phyloP scores from a whole-genome alignment of 129 eudicot genomes.

The Flaveria ramosissima region DNA sequence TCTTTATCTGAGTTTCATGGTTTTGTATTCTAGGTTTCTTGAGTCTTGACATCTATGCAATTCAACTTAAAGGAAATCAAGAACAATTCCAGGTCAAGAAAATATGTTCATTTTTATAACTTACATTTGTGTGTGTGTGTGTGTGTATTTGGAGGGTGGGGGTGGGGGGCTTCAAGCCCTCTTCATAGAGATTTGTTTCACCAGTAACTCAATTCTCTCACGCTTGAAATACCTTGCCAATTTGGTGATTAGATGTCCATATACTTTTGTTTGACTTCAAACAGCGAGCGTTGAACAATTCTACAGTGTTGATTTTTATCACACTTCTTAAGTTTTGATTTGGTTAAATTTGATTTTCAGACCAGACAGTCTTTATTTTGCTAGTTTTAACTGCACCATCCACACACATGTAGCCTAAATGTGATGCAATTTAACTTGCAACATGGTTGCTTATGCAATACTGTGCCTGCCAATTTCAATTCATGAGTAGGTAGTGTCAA shows the following conservation, averaged over 20 bases:
- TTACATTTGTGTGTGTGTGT: too few relatives aligned
- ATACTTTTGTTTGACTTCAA: conserved; percentile 7
- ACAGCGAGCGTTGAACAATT: background rate
- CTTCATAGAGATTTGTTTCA: background rate
- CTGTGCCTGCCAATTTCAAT: background rate
- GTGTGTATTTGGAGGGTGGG: too few relatives aligned
- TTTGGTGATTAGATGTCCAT: background rate
- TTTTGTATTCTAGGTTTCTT: background rate
- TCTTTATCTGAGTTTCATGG: background rate
- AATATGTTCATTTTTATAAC: background rate
- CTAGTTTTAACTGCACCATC: background rate
- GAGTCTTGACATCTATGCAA: background rate
- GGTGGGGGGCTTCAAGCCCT: background rate
- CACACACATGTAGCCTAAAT: background rate
- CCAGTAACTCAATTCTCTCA: background rate
- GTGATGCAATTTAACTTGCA: background rate
- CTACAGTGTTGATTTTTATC: background rate
- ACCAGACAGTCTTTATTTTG: background rate
- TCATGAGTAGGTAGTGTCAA: background rate
- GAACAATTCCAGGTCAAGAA: background rate
- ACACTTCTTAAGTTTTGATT: background rate
- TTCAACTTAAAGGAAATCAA: background rate
- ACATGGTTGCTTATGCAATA: background rate
- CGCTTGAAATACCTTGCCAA: background rate
- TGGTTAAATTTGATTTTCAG: background rate